Percentiles rank a stretch among this genome's conserved stretches.
phyloP scores from a whole-genome alignment of 805 yeast species.

The Lipomyces chichibuensis region DNA sequence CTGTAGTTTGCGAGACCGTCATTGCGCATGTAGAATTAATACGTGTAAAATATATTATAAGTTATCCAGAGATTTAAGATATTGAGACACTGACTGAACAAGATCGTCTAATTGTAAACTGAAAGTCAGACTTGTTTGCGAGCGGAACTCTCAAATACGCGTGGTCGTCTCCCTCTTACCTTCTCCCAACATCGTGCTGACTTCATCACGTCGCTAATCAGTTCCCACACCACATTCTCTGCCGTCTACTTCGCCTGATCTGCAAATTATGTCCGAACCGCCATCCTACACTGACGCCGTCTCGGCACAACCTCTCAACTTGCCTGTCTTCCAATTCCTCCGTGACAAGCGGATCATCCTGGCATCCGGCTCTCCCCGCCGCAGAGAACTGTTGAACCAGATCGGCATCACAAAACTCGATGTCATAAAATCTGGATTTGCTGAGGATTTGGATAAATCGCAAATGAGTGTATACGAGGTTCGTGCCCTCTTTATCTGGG shows the following conservation, averaged over 20 bases:
- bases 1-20: too few species aligned
- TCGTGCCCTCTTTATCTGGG: constrained; percentile 28
- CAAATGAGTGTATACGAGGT: constrained; percentile 52
- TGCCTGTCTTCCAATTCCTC: constrained; percentile 32
- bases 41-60: too few species aligned
- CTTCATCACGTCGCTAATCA: too few species aligned
- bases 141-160: too few species aligned
- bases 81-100: too few species aligned
- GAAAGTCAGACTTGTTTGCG: too few species aligned
- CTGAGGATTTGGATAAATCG: constrained; percentile 70
- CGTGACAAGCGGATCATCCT: constrained; percentile 52
- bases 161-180: too few species aligned
- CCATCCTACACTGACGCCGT: constrained; percentile 17
- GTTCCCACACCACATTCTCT: not conserved
- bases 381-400: constrained; percentile 69
- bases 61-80: too few species aligned
- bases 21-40: too few species aligned
- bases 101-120: too few species aligned
- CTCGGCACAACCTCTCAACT: constrained; percentile 14
- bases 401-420: constrained; percentile 45
- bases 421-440: constrained; percentile 67
- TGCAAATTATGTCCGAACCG: constrained; percentile 10
- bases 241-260: not conserved
- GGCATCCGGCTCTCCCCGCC: constrained; percentile 84
- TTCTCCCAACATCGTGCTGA: too few species aligned